phyloP scores from a whole-genome alignment of 441 rosid genomes.

The Flueggea neowawraea region DNA sequence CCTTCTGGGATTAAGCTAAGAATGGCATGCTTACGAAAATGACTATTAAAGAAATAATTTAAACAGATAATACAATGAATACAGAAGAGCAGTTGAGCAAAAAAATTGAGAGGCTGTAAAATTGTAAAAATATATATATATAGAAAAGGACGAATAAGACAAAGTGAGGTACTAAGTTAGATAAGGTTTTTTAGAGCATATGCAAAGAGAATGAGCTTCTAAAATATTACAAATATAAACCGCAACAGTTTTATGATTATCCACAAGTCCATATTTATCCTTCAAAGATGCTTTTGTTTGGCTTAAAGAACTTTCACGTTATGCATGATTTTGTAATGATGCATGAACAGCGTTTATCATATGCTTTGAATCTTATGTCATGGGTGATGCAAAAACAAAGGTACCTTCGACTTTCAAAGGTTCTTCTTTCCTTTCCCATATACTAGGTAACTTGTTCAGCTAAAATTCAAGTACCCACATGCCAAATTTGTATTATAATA shows the following conservation, averaged over 20 bases:
- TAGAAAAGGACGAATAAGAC: constrained; percentile 10
- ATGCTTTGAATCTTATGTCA: constrained; percentile 25
- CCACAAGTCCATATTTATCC: constrained; percentile 38
- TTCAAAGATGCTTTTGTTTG: constrained; percentile 45
- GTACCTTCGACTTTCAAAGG: constrained; percentile 33
- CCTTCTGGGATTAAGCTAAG: constrained; percentile 7
- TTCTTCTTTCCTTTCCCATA: constrained; percentile 24
- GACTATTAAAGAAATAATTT: background rate
- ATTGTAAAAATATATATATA: constrained; percentile 13
- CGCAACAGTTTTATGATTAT: constrained; percentile 39
- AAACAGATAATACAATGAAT: constrained; percentile 1
- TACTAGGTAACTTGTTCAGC: constrained; percentile 65
- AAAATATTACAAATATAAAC: background rate
- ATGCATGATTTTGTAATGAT: constrained; percentile 12
- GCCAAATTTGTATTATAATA: constrained; percentile 34
- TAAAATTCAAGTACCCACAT: constrained; percentile 58
- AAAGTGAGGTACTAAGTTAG: constrained; percentile 8
- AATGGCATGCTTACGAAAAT: constrained; percentile 4
- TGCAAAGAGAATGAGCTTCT: constrained; percentile 14
- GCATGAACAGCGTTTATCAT: constrained; percentile 25
- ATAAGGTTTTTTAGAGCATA: constrained; percentile 23
- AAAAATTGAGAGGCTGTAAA: constrained; percentile 11
- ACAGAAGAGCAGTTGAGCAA: constrained; percentile 19
- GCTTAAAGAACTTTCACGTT: constrained; percentile 34
- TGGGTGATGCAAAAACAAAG: constrained; percentile 36